Base-by-base conservation (phyloP, 2,329 filamentous ascomycete species). In the Cadophora sp. region DNA sequence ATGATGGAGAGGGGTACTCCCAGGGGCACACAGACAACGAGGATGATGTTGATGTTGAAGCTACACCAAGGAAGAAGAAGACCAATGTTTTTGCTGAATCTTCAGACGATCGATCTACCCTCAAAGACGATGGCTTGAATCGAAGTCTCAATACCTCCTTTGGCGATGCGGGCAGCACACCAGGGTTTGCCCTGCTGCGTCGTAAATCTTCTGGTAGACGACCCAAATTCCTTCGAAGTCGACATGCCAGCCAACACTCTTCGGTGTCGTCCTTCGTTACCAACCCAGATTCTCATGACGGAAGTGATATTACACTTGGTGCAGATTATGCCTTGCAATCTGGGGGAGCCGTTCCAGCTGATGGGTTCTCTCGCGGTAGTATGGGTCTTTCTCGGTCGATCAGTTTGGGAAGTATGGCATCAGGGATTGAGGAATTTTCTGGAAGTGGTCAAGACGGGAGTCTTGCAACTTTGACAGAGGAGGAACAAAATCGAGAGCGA, bases 391-490 rank as follows among this genome's bases (percentile, higher is more conserved):
- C 90, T 22, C 86, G 95, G 27, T 87, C 94, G 13, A 90, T 94
- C 68, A 97, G 94, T 79, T 85, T 97, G 67, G 94, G 94, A 24
- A 97, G 95, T 77, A 93, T 97, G 81, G 91, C 89, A 1, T 97
- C 94, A 5, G 92, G 91, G 0, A 80, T 85, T 56, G 86, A 89
- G n/a, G 87, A 89, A 22, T 79, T 79, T 59, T 79, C 55, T 67
- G 68, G 64, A 13, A 75, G 73, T 73, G 82, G 65, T 20, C 68
- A 70, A 75, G 84, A 86, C 48, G 80, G 79, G 6, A 83, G 80
- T 65, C 75, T 90, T 30, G 85, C 84, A 22, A 84, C 84, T 1
- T 76, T 90, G n/a, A 82, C 87, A 30, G 88, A 91, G 73, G 88
- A 90, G 73, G 81, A 84, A 73, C 75, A 76, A 58, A 79, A 77